These are phyloP conservation scores for Rhodotorula sp. DNA, from an alignment of 1,284 basidiomycete species.

Conservation along the genomic window DNA sequence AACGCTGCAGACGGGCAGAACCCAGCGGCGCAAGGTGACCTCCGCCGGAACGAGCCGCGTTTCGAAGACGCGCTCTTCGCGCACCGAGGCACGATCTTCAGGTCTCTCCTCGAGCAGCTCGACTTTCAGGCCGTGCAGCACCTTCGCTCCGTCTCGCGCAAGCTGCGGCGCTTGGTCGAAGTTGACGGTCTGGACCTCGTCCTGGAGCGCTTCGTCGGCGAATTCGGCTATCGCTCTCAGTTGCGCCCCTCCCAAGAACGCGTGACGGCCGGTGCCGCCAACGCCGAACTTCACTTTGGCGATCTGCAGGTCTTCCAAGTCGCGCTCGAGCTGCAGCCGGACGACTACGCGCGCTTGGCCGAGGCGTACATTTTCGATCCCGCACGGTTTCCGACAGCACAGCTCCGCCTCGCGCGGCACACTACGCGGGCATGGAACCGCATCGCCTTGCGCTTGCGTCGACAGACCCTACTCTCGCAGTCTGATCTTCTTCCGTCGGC, in stretches of 20 bases:
- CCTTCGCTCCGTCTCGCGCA: slow-evolving; percentile 15
- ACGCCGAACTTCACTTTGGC: slow-evolving; percentile 57
- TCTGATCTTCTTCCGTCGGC: neutral
- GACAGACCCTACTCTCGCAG: slow-evolving; percentile 37
- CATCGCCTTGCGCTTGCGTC: slow-evolving; percentile 48
- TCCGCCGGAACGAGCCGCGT: no score
- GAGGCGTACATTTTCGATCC: slow-evolving; percentile 34
- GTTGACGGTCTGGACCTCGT: slow-evolving; percentile 33
- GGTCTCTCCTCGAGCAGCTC: no score
- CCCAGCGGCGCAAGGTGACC: no score
- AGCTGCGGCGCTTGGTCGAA: slow-evolving; percentile 23
- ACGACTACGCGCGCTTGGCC: slow-evolving; percentile 38
- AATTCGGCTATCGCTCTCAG: slow-evolving; percentile 33
- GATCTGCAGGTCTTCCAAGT: slow-evolving; percentile 74
- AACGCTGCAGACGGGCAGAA: no score
- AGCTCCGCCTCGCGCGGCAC: slow-evolving; percentile 47
- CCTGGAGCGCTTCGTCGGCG: slow-evolving; percentile 41
- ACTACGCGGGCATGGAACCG: slow-evolving; percentile 50
- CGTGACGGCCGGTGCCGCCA: neutral
- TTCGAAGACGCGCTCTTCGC: no score
- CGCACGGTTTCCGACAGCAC: slow-evolving; percentile 44
- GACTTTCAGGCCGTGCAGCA: no score
- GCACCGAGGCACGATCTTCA: no score
- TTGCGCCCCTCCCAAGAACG: no score
- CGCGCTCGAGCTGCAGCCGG: slow-evolving; percentile 2